Evolutionary conservation across 1,284 basidiomycete species (phyloP), one percentile per base, ranked within the genome.

Genomic region (Macrocybe sp.): DNA sequence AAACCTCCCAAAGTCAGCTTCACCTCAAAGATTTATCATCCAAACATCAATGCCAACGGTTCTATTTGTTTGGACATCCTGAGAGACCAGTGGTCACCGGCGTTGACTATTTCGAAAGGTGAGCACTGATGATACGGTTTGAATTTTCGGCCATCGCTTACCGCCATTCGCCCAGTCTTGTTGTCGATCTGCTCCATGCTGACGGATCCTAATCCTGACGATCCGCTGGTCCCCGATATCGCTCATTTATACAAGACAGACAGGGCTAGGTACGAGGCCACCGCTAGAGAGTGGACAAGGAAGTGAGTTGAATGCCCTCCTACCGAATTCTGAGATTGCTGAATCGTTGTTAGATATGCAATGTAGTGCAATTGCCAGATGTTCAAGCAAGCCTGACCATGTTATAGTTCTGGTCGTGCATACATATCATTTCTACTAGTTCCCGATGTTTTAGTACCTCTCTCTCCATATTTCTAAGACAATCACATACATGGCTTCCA

Each of bases 1-100:
- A 96, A 96, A 78, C 96, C 97, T 37, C 97, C 97, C 68, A 98
- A 98, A 82, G 93, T 99, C 70, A 90, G 89, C 73, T 99, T 99
- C 75, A 94, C 92, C 60, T 99, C 96, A 65, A 97, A 96, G 86
- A 91, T 91, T 59, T 94, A 93, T 68, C 93, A 96, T 70, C 91
- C 92, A 43, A 96, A 96, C 77, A 95, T 97, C 89, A 97, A 97
- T 68, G 88, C 89, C 56, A 95, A 97, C 62, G 97, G 97, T 43
- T 95, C 92, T 59, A 99, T 99, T 72, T 99, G 97, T 71, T 77
- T 99, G 60, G 97, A 97, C 70, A 97, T 97, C 65, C 75, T 97
- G 66, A 83, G 92, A 73, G 94, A 97, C 71, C 94, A 97, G 67
- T 97, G 94, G 94, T 94, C 90, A 55, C 97, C 97, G 44, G 97